A percentile compares a stretch with the other conserved stretches of the same genome.
These are phyloP conservation scores for Claviceps africana DNA, from an alignment of 2,329 filamentous ascomycete genomes.

Conservation along the genomic window DNA sequence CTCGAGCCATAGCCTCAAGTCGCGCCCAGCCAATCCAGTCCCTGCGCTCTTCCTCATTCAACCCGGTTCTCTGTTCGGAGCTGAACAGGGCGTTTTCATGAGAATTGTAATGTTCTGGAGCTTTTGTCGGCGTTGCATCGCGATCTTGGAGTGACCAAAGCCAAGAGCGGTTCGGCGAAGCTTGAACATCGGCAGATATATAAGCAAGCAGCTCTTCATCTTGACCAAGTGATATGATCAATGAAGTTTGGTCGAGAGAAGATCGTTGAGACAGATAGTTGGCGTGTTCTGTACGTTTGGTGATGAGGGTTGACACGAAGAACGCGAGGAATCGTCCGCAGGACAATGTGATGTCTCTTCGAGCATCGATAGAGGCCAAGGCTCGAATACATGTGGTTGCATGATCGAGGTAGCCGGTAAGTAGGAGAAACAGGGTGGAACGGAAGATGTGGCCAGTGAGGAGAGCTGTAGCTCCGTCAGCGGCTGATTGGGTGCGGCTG, in stretches of 20 bases:
- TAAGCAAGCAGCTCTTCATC: conserved; percentile 88
- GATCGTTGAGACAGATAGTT: conserved; percentile 22
- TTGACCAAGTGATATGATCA: conserved; percentile 24
- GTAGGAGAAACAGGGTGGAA: conserved; percentile 65
- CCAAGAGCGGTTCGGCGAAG: conserved; percentile 65
- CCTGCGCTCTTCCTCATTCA: conserved; percentile 41
- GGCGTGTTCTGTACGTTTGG: conserved; percentile 34
- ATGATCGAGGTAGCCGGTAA: conserved; percentile 57
- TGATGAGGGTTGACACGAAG: conserved; percentile 56
- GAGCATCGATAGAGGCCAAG: conserved; percentile 54
- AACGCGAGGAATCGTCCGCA: conserved; percentile 75
- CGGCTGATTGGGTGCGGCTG: conserved; percentile 48
- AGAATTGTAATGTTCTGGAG: conserved; percentile 10
- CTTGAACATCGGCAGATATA: conserved; percentile 74
- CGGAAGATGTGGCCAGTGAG: conserved; percentile 79
- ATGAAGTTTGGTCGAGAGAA: conserved; percentile 17
- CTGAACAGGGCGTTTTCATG: conserved; percentile 27
- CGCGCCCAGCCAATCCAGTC: conserved; percentile 75
- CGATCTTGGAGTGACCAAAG: conserved; percentile 57
- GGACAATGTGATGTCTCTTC: conserved; percentile 56
- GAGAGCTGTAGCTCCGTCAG: conserved; percentile 56
- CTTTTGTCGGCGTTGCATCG: conserved; percentile 18
- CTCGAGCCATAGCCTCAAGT: conserved; percentile 39
- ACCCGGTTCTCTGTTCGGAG: conserved; percentile 33
- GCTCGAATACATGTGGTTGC: conserved; percentile 62